Percentiles rank a stretch among this genome's conserved stretches.
Conservation (phyloP, 495 filamentous ascomycete species). For the Penicillium salamii region DNA sequence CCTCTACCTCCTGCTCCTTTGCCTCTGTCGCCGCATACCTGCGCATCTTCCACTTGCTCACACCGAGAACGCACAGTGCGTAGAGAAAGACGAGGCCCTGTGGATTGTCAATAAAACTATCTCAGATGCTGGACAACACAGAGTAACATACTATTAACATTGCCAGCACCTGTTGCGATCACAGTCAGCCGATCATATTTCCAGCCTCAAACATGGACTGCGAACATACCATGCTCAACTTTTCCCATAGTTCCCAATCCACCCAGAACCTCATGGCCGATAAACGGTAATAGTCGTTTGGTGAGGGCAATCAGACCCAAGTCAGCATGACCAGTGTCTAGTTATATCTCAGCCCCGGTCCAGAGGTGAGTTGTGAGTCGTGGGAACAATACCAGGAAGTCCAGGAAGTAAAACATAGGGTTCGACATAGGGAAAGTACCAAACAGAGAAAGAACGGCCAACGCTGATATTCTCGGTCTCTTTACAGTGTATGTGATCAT, state of each 20-base stretch:
- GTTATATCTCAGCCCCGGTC: too few relatives aligned
- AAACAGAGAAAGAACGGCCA: too few relatives aligned
- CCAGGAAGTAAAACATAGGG: too few relatives aligned
- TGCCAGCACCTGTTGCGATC: slow-evolving; percentile 35
- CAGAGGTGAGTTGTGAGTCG: too few relatives aligned
- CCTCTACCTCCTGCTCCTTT: slow-evolving; percentile 51
- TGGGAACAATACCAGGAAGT: too few relatives aligned
- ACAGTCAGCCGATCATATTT: slow-evolving; percentile 12
- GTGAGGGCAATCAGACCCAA: not conserved
- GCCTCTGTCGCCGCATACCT: slow-evolving; percentile 65
- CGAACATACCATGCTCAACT: slow-evolving; percentile 79
- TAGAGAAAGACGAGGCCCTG: slow-evolving; percentile 47
- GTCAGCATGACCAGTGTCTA: too few relatives aligned
- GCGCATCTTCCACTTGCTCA: slow-evolving; percentile 60
- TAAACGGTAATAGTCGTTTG: not conserved
- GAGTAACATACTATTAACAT: slow-evolving; percentile 42
- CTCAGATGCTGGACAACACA: not conserved
- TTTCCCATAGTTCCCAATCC: slow-evolving; percentile 82
- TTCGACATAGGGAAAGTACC: too few relatives aligned
- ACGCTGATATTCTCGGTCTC: too few relatives aligned
- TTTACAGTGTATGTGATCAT: too few relatives aligned
- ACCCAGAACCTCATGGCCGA: slow-evolving; percentile 61
- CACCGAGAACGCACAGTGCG: slow-evolving; percentile 46
- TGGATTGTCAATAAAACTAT: slow-evolving; percentile 29
- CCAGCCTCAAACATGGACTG: not conserved